Evolutionary conservation across 106 monocot species (phyloP).

Genomic region (Narthecium ossifragum): DNA sequence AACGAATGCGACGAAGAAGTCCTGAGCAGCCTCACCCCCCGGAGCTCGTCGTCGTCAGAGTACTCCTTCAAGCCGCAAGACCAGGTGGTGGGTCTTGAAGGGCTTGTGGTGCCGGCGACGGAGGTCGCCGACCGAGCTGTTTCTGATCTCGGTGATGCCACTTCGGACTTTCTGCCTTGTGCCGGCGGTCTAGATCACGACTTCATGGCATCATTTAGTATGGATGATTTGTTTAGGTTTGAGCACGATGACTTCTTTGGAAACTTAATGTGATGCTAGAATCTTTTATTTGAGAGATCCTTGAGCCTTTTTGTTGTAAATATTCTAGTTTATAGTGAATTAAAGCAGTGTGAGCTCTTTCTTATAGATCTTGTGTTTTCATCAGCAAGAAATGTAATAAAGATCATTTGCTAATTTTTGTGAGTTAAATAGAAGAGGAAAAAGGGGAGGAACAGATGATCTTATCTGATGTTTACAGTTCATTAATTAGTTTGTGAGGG

Average conservation of each 20-base stretch:
- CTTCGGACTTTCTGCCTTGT: slow-evolving; percentile 15
- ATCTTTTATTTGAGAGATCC: too few relatives aligned
- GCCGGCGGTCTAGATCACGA: slow-evolving; percentile 8
- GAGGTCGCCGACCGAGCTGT: background rate
- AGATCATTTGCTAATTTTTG: too few relatives aligned
- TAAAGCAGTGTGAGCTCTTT: too few relatives aligned
- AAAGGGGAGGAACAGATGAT: too few relatives aligned
- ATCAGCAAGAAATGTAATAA: background rate
- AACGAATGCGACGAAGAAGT: slow-evolving; percentile 14
- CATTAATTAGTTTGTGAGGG: too few relatives aligned
- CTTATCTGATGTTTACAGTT: too few relatives aligned
- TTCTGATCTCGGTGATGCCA: slow-evolving; percentile 13
- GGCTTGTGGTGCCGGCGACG: background rate
- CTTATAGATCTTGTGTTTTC: background rate
- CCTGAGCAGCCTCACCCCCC: slow-evolving; percentile 15
- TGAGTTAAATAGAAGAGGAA: background rate
- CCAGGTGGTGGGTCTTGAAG: background rate
- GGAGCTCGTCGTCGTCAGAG: slow-evolving; percentile 4
- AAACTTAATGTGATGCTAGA: background rate
- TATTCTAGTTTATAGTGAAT: too few relatives aligned
- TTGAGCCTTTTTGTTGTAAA: too few relatives aligned
- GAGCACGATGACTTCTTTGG: background rate
- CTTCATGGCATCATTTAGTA: background rate
- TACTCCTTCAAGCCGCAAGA: too few relatives aligned
- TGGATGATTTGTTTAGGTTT: background rate